Conservation (phyloP, 805 yeast species). For the Candida caryicola region DNA sequence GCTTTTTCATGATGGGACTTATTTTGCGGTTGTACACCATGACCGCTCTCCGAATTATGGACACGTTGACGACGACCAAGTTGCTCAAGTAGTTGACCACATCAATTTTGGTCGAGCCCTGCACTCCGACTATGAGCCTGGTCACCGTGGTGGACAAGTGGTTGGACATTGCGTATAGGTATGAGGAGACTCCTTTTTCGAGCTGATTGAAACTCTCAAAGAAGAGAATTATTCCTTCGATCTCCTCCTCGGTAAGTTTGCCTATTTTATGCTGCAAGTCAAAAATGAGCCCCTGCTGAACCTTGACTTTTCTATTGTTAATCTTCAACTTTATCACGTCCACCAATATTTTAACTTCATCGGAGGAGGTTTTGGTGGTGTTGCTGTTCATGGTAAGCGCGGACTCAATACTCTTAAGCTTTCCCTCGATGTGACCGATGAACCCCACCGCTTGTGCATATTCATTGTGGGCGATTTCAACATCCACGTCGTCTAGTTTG, state of each 20-base stretch:
- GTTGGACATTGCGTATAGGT: constrained; percentile 33
- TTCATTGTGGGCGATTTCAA: constrained; percentile 58
- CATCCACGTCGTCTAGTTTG: constrained; percentile 65
- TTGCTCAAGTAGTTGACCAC: constrained; percentile 40
- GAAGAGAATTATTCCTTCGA: constrained; percentile 33
- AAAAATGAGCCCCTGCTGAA: constrained; percentile 36
- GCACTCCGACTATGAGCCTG: constrained; percentile 35
- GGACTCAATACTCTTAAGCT: constrained; percentile 28
- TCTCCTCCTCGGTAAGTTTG: constrained; percentile 26
- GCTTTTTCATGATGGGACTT: constrained; percentile 25
- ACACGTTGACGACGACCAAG: constrained; percentile 37
- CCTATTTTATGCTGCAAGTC: constrained; percentile 36
- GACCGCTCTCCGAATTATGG: constrained; percentile 47
- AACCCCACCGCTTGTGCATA: constrained; percentile 46
- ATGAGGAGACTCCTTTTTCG: constrained; percentile 34
- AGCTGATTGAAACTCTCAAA: constrained; percentile 35
- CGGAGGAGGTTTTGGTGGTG: constrained; percentile 15
- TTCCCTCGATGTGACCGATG: constrained; percentile 35
- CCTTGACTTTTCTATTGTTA: constrained; percentile 32
- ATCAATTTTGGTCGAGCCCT: constrained; percentile 43
- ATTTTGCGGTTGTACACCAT: constrained; percentile 43
- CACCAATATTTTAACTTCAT: constrained; percentile 29
- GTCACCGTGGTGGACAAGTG: constrained; percentile 32
- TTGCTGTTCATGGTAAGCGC: constrained; percentile 14
- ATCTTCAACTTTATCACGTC: constrained; percentile 44